Percentiles rank a stretch among this genome's conserved stretches.
These are phyloP conservation scores for Xylaria sp. DNA, from an alignment of 2,329 filamentous ascomycete species.

Conservation along the genomic window DNA sequence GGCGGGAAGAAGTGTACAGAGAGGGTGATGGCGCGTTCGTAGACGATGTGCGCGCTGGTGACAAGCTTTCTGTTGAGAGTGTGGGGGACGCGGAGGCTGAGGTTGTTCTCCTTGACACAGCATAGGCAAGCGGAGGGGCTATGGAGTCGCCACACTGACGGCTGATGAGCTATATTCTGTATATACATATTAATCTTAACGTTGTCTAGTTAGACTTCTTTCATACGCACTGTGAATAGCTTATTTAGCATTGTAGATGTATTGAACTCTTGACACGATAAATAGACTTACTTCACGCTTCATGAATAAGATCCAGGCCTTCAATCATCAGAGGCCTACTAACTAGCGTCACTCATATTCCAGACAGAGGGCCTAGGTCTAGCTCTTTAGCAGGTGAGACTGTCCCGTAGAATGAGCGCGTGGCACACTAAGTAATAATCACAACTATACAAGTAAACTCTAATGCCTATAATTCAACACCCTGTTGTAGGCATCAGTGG, in stretches of 20 bases:
- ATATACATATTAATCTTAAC: background rate
- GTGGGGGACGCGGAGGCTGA: conserved; percentile 76
- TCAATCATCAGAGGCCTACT: too few species aligned
- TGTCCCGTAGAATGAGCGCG: too few species aligned
- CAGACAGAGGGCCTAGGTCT: too few species aligned
- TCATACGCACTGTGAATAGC: background rate
- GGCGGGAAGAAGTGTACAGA: conserved; percentile 72
- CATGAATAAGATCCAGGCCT: too few species aligned
- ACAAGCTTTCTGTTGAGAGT: conserved; percentile 73
- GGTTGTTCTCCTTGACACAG: conserved; percentile 74
- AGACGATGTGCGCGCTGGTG: conserved; percentile 70
- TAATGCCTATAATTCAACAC: too few species aligned
- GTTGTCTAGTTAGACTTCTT: background rate
- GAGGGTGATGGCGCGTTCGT: conserved; percentile 89
- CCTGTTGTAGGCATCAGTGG: too few species aligned
- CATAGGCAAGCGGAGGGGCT: conserved; percentile 51
- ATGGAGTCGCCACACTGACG: background rate
- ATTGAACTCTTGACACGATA: too few species aligned
- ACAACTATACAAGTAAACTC: too few species aligned
- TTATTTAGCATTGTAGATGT: background rate
- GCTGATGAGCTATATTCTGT: background rate
- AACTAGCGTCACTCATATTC: too few species aligned
- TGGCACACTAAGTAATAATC: too few species aligned
- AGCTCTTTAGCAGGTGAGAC: too few species aligned
- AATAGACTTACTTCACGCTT: too few species aligned